phyloP scores from a whole-genome alignment of 352 stramenopile genomes.

The Pythium aphanidermatum region DNA sequence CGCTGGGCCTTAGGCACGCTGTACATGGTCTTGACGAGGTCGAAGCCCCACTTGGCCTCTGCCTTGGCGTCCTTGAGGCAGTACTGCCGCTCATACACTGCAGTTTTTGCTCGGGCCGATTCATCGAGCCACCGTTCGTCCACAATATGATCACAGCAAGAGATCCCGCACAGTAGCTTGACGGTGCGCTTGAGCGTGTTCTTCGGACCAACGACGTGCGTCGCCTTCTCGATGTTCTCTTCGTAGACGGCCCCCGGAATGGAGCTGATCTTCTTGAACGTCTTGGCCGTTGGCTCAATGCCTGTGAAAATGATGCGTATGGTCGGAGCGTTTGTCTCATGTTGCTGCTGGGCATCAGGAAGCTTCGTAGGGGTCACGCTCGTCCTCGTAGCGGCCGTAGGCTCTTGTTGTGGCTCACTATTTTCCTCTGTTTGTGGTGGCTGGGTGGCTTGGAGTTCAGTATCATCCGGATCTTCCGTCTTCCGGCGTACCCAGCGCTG shows the following conservation, averaged over 20 bases:
- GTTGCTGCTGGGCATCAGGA: too few species aligned
- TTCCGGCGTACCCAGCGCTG: constrained; percentile 14
- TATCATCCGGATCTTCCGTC: constrained; percentile 8
- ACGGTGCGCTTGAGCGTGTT: constrained; percentile 44
- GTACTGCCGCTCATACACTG: constrained; percentile 23
- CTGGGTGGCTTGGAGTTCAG: constrained; percentile 2
- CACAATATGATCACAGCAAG: constrained; percentile 33
- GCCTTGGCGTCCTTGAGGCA: constrained; percentile 31
- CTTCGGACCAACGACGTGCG: constrained; percentile 38
- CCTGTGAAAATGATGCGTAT: constrained; percentile 45
- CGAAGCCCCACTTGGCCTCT: constrained; percentile 36
- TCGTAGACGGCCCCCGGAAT: constrained; percentile 35
- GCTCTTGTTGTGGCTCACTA: constrained; percentile 21
- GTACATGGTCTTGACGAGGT: constrained; percentile 39
- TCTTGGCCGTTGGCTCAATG: constrained; percentile 27
- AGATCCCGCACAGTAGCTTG: constrained; percentile 46
- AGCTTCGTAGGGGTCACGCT: too few species aligned
- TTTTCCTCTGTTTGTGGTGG: constrained; percentile 3
- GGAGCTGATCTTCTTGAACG: constrained; percentile 36
- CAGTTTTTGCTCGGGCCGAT: constrained; percentile 15
- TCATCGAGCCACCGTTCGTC: constrained; percentile 39
- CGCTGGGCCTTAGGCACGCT: constrained; percentile 14
- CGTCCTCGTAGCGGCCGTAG: constrained; percentile 12
- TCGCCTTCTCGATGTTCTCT: constrained; percentile 34
- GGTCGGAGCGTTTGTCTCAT: neutral